Evolutionary conservation across 1,284 basidiomycete genomes (phyloP).

Genomic region (Thecaphora thlaspeos): DNA sequence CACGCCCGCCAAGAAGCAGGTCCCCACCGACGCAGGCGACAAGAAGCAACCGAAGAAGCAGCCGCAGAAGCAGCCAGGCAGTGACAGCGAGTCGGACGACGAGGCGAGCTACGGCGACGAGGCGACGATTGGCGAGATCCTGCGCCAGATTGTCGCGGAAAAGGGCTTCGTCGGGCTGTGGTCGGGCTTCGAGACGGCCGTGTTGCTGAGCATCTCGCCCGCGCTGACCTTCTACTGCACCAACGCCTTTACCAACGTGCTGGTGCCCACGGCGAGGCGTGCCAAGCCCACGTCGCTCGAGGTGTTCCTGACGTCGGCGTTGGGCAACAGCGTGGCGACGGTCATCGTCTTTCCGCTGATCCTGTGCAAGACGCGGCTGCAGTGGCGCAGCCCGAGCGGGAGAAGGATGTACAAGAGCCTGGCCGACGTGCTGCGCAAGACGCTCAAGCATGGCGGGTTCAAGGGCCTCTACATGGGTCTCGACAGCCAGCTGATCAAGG

Average conservation of each 20-base stretch:
- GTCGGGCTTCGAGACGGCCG: constrained; percentile 57
- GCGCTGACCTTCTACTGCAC: constrained; percentile 59
- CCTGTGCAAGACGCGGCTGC: constrained; percentile 59
- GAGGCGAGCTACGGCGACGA: constrained; percentile 49
- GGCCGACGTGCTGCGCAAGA: constrained; percentile 44
- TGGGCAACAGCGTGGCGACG: constrained; percentile 59
- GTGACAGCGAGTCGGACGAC: constrained; percentile 46
- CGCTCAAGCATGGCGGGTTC: constrained; percentile 31
- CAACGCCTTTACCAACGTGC: constrained; percentile 39
- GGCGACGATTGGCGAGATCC: constrained; percentile 46
- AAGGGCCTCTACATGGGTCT: constrained; percentile 46
- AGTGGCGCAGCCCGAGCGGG: constrained; percentile 56
- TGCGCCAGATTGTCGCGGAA: constrained; percentile 56
- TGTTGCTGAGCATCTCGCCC: constrained; percentile 58
- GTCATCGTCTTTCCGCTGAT: constrained; percentile 59
- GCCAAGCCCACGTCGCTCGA: constrained; percentile 45
- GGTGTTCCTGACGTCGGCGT: constrained; percentile 60
- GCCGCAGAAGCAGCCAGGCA: constrained; percentile 11
- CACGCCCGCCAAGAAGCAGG: constrained; percentile 23
- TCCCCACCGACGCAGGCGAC: neutral
- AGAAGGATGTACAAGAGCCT: constrained; percentile 45
- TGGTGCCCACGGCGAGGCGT: constrained; percentile 35
- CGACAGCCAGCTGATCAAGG: constrained; percentile 48
- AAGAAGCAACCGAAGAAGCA: constrained; percentile 7
- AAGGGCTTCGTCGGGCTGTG: constrained; percentile 58